Base-by-base conservation (phyloP, 2,329 filamentous ascomycete species). In the Nemania sp. region DNA sequence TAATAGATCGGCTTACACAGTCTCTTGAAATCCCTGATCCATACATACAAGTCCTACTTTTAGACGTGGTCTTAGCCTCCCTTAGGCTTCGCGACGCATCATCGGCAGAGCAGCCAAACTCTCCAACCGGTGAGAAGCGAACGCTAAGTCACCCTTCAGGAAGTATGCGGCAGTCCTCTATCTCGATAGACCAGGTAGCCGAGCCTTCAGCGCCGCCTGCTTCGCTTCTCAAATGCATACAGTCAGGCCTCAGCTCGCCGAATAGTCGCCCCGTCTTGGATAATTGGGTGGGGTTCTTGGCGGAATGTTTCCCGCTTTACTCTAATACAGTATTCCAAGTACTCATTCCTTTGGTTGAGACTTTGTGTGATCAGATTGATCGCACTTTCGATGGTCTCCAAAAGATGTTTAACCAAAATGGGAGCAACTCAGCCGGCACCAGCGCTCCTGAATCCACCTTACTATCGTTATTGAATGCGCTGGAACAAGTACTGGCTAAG, bases 331-430 rank as follows among this genome's bases (percentile, higher is more conserved):
- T 97, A 47, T 97, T 97, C 73, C 90, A 97, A 71, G 90, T 95
- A 53, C 79, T 99, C 35, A 88, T 99, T 54, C 95, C 92, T 11
- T 80, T 99, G 2, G 93, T 97, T 1, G 93, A 95, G 74, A 96
- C 91, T 34, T 82, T 99, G 45, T 97, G 93, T 73, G 82, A 81
- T 59, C 88, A 97, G 73, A 89, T 97, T 49, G 85, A 83, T 43
- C 76, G 78, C 50, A 90, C 88, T 0, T 97, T 97, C 74, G 79
- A 83, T 20, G 84, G 86, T 47, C 80, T 98, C 5, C 87, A 89
- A 67, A 77, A 75, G 10, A 85, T 87, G 0, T 94, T 93, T 69
- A 77, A 78, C 29, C 69, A 71, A 29, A 65, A 66, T 37, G 72
- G 72, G 2, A 73, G 64, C 67, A 72, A 54, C 12, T 58, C 73